A percentile compares a stretch with the other conserved stretches of the same genome.
phyloP scores from a whole-genome alignment of 805 yeast species.

The Candida suzukii region DNA sequence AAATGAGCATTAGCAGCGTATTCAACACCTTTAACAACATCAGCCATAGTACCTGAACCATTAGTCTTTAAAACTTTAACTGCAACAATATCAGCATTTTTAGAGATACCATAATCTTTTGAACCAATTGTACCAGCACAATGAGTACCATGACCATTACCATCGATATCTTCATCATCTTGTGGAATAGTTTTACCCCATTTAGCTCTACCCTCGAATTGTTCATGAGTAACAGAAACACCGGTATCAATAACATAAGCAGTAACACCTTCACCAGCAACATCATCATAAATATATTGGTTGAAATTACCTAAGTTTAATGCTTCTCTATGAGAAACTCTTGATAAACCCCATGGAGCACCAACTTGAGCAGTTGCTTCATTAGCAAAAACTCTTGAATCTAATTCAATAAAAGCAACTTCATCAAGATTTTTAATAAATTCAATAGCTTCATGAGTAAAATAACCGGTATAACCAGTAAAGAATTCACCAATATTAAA shows the following conservation, averaged over 20 bases:
- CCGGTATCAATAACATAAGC: slow-evolving; percentile 91
- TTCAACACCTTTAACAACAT: slow-evolving; percentile 79
- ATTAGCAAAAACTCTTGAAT: slow-evolving; percentile 59
- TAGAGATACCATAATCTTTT: slow-evolving; percentile 74
- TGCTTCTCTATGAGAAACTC: slow-evolving; percentile 77
- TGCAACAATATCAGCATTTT: slow-evolving; percentile 70
- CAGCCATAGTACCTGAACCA: slow-evolving; percentile 81
- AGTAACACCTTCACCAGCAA: slow-evolving; percentile 79
- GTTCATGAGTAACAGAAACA: slow-evolving; percentile 64
- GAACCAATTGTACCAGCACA: slow-evolving; percentile 96
- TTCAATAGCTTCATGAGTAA: slow-evolving; percentile 69
- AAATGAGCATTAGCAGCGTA: slow-evolving; percentile 70
- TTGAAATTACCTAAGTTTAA: slow-evolving; percentile 63
- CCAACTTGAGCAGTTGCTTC: slow-evolving; percentile 67
- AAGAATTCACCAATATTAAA: slow-evolving; percentile 53
- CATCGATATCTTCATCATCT: slow-evolving; percentile 67
- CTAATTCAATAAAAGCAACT: slow-evolving; percentile 61
- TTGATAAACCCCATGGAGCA: slow-evolving; percentile 92
- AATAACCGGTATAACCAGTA: slow-evolving; percentile 81
- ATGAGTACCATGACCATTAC: slow-evolving; percentile 94
- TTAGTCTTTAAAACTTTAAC: slow-evolving; percentile 77
- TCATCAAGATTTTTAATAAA: slow-evolving; percentile 51
- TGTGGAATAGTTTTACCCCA: slow-evolving; percentile 83
- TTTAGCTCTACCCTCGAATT: slow-evolving; percentile 75
- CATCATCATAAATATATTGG: slow-evolving; percentile 64